phyloP scores from a whole-genome alignment of 108 stramenopile genomes.

The Poteriospumella lacustris region DNA sequence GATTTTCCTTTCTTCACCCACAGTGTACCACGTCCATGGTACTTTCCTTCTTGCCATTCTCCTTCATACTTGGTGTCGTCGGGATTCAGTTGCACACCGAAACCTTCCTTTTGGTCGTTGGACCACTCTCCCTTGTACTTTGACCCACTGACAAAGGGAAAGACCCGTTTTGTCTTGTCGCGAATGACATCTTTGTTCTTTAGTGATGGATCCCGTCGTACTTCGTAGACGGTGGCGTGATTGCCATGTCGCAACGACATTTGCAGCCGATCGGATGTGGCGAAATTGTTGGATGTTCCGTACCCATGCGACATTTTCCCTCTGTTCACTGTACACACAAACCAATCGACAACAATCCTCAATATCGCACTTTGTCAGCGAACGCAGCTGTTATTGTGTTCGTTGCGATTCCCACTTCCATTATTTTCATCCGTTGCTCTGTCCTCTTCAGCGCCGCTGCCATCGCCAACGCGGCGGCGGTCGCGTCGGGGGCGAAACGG shows the following conservation, averaged over 20 bases:
- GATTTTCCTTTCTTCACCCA: constrained; percentile 25
- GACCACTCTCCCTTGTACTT: constrained; percentile 23
- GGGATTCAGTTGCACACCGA: constrained; percentile 14
- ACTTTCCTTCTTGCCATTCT: not conserved
- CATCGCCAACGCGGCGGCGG: too few relatives aligned
- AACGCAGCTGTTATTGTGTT: too few relatives aligned
- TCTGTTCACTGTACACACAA: too few relatives aligned
- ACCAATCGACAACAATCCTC: too few relatives aligned
- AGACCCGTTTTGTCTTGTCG: not conserved
- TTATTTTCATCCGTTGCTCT: too few relatives aligned
- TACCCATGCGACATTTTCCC: too few relatives aligned
- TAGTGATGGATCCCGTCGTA: not conserved
- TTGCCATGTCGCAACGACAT: not conserved
- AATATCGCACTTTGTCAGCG: too few relatives aligned
- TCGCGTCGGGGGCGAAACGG: too few relatives aligned
- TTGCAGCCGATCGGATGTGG: too few relatives aligned
- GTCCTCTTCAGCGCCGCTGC: too few relatives aligned
- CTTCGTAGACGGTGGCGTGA: constrained; percentile 19
- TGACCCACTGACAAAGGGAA: constrained; percentile 21
- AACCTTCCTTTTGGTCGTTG: not conserved
- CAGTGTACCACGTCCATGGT: constrained; percentile 10
- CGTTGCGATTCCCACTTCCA: too few relatives aligned
- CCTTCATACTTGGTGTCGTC: constrained; percentile 25
- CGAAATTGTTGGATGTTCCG: too few relatives aligned
- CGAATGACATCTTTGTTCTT: constrained; percentile 24